phyloP scores from a whole-genome alignment of 176 grass and related monocot genomes.

The Rhynchospora pubera region DNA sequence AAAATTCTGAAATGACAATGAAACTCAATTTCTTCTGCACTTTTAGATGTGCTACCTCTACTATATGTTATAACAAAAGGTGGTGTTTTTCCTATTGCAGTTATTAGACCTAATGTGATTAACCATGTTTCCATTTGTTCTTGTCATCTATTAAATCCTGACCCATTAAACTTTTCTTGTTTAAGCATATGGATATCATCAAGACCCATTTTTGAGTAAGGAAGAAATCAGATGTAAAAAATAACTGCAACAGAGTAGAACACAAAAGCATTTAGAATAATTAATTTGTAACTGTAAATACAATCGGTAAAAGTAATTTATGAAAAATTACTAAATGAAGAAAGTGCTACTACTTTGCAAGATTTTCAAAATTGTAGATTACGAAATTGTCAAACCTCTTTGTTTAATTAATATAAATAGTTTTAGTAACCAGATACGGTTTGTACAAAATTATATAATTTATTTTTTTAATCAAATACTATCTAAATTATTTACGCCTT shows the following conservation, averaged over 20 bases:
- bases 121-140: conserved; percentile 1
- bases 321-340: no score
- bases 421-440: no score
- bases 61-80: neutral
- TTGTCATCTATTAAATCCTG: neutral
- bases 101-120: conserved; percentile 4
- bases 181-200: neutral
- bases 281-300: no score
- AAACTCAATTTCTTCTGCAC: neutral
- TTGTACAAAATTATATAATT: no score
- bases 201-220: neutral
- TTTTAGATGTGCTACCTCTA: neutral
- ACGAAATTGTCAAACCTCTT: no score
- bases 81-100: neutral
- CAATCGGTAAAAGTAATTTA: no score
- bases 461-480: no score
- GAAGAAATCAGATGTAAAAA: neutral
- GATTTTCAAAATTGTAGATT: no score
- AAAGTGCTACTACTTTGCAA: no score
- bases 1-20: conserved; percentile 8
- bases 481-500: no score
- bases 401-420: no score
- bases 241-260: neutral
- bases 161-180: conserved; percentile 10
- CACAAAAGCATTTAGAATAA: no score